Conservation (phyloP, 176 grass and related monocot genomes). For the Triticum aestivum region IWGSC_CS_RefSeq_v2.1 NC_057806.1:502974105-502974604, state of each 20-base stretch:
- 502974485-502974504: neutral
- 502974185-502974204: neutral
- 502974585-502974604: neutral
- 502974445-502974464: neutral
- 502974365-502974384: no score
- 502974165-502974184: neutral
- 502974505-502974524: neutral
- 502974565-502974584: neutral
- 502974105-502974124: neutral
- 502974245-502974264: no score
- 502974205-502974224: no score
- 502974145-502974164: neutral
- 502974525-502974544: neutral
- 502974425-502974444: neutral
- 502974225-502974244: no score
- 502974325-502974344: no score
- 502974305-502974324: no score
- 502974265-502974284: no score
- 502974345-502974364: no score
- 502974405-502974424: neutral
- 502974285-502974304: no score
- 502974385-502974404: neutral
- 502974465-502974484: neutral
- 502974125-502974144: neutral
- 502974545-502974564: neutral